Evolutionary conservation across 192 early-diverging fungal species (phyloP), one percentile per base, ranked within the genome.

Genomic region (Chytriomyces sp.): DNA sequence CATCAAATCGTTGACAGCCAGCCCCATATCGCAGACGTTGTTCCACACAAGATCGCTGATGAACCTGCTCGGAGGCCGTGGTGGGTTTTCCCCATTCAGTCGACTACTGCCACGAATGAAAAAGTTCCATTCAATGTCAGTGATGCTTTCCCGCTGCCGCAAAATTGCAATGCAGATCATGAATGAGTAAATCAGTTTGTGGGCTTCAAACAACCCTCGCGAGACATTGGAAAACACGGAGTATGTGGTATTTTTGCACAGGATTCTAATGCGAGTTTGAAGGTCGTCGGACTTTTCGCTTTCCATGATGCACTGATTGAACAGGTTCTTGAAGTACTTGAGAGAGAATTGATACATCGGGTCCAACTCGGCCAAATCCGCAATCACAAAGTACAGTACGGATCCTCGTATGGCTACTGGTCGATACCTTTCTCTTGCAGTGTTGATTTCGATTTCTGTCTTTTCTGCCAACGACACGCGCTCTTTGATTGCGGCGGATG

Each of bases 341-440:
- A 90, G 79, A 16, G 86, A 88, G 69, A 90, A 90, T 64, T 89
- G 87, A 73, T 90, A 90, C 89, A 90, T 90, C 3, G 89, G 84
- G 68, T 90, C 89, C n/a, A 90, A 84, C 57, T 89, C 83, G 0
- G 87, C 87, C 11, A 90, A 71, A 67, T 90, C 86, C 2, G 89
- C 89, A 46, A 90, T 83, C 5, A 87, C 85, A 82, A 90, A 90
- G 72, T 90, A 90, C 13, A 90, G 77, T 20, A 90, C 86, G 0
- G 89, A 88, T 18, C 89, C 89, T 18, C 89, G 79, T 61, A 90
- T 85, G 3, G 89, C 84, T 7, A 90, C 89, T 5, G 89, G 87
- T n/a, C 87, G 79, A 69, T 90, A 90, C 49, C 79, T 76, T 69
- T 90, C 89, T 43, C 89, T 65, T 6, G 89, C 86, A 28, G 69